Base-by-base conservation (phyloP, 305 asterid genomes). In the Solanum hybrid region DNA sequence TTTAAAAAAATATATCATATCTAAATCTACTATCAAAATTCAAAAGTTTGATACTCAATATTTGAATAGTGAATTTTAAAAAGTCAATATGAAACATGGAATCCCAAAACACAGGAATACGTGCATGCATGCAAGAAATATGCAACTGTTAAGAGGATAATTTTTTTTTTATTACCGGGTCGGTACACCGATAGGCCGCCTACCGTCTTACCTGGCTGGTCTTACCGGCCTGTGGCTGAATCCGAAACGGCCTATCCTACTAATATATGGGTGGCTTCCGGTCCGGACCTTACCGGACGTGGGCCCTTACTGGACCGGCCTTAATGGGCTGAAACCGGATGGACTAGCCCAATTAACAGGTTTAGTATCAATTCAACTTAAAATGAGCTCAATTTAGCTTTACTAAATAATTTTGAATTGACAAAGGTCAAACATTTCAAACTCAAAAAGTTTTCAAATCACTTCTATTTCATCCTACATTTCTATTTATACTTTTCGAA, bases 1-100 rank as follows among this genome's bases (percentile, higher is more conserved):
- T 0, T 0, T 0, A 2, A 2, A 56, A 15, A 56, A 17, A 15
- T 1, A 17, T 56, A 15, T 51, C 9, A 56, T 10, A 10, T 24
- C 19, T 45, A 45, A n/a, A 9, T 66, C 26, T 66, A 66, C 6
- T 3, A n/a, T 24, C 14, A 24, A 66, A 66, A 66, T 66, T 2
- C 14, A 66, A 66, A 66, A 66, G 29, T n/a, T 66, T 66, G 31
- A 66, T 24, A 6, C 3, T 69, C 29, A 10, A 22, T 10, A 64
- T 64, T 64, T 64, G 73, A 69, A 69, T 22, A 1, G 31, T 69
- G 75, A 29, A 72, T 72, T n/a, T 37, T 11, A 38, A 79, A 37
- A 38, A 24, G 64, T 5, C 34, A 79, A 76, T 4, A 2, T 29
- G 79, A 73, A 29, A 78, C 56, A 19, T 37, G 86, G 64, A 79